Conservation (phyloP, 495 filamentous ascomycete species). For the Cercophora newfieldiana region DNA sequence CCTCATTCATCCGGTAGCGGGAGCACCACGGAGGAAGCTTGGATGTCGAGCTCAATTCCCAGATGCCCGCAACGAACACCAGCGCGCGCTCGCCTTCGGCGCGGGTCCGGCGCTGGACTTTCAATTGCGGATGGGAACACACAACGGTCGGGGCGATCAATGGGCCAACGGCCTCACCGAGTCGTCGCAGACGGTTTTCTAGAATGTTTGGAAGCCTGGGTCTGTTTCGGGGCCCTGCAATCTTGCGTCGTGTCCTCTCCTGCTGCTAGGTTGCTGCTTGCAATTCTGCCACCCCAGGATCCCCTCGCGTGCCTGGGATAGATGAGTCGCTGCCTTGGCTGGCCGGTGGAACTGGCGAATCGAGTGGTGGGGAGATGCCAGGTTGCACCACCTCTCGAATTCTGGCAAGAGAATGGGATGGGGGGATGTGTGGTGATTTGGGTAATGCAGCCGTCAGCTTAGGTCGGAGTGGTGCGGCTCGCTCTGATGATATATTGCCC, state of each 20-base stretch:
- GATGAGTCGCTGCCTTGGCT: background rate
- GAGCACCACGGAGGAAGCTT: background rate
- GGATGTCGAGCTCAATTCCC: background rate
- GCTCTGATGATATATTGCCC: background rate
- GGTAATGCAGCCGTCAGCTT: background rate
- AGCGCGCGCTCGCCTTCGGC: background rate
- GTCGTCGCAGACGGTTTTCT: constrained; percentile 15
- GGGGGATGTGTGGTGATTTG: background rate
- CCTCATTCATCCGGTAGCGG: constrained; percentile 19
- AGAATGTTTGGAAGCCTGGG: constrained; percentile 18
- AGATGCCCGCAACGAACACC: background rate
- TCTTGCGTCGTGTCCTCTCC: background rate
- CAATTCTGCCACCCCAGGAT: background rate
- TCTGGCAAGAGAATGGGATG: background rate
- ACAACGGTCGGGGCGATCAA: constrained; percentile 9
- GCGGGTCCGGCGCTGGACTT: background rate
- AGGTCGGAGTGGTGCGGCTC: background rate
- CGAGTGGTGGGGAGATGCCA: background rate
- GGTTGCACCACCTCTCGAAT: background rate
- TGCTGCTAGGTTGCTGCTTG: background rate
- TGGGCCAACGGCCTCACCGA: constrained; percentile 3
- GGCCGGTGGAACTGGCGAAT: background rate
- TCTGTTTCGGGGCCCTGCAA: constrained; percentile 18
- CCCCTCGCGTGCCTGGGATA: background rate
- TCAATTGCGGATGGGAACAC: constrained; percentile 8